A percentile compares a stretch with the other conserved stretches of the same genome.
Conservation (phyloP, 345 rosid species). For the Salix arbutifolia region DNA sequence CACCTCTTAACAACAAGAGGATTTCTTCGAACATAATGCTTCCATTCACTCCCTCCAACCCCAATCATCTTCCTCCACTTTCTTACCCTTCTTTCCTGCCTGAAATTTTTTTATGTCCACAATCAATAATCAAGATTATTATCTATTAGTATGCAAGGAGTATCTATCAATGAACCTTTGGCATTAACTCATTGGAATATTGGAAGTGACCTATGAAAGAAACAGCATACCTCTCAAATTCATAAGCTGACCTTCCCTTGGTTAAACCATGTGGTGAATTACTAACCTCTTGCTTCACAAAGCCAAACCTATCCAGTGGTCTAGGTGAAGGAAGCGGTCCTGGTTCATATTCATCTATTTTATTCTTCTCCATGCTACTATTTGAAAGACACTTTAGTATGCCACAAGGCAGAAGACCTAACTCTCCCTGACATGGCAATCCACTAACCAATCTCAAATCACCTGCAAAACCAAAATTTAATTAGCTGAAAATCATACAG, state of each 20-base stretch:
- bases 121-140: conserved; percentile 12
- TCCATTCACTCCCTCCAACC: conserved; percentile 95
- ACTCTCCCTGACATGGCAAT: conserved; percentile 29
- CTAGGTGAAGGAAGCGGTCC: conserved; percentile 60
- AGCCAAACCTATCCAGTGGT: conserved; percentile 71
- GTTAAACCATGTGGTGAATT: conserved; percentile 43
- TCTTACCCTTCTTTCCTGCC: conserved; percentile 81
- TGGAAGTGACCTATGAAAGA: not conserved
- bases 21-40: conserved; percentile 76
- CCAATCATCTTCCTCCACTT: conserved; percentile 99
- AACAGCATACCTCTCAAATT: conserved; percentile 47
- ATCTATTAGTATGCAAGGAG: not conserved
- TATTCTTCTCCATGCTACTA: conserved; percentile 64
- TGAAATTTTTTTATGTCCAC: conserved; percentile 24
- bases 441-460: conserved; percentile 5
- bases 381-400: conserved; percentile 19
- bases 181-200: not conserved
- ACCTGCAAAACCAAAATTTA: conserved; percentile 12
- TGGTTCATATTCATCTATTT: conserved; percentile 55
- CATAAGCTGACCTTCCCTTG: conserved; percentile 47
- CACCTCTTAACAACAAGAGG: conserved; percentile 89
- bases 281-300: conserved; percentile 59
- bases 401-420: conserved; percentile 10
- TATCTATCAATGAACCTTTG: not conserved
- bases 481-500: not conserved